Conservation (phyloP, 805 yeast genomes). For the Candida adriatica region DNA sequence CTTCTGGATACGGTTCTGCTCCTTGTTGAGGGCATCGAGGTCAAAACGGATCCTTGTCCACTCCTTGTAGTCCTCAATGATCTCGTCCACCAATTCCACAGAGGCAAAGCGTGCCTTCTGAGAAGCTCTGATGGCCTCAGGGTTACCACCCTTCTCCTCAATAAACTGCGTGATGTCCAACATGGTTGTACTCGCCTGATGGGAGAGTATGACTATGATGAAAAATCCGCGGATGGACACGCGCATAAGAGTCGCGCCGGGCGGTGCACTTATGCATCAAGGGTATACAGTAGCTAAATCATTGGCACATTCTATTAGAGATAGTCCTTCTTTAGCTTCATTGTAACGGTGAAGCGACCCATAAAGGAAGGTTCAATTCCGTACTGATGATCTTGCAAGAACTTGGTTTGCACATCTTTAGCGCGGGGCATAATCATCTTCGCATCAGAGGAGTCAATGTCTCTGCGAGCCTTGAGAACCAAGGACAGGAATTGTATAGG, state of each 20-base stretch:
- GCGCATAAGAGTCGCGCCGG: too few species aligned
- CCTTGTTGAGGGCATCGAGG: conserved; percentile 84
- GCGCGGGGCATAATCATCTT: conserved; percentile 11
- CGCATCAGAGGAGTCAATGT: conserved; percentile 23
- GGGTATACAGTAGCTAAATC: too few species aligned
- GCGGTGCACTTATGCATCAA: too few species aligned
- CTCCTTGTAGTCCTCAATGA: conserved; percentile 80
- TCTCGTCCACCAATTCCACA: conserved; percentile 94
- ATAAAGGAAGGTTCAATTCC: conserved; percentile 9
- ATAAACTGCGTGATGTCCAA: conserved; percentile 88
- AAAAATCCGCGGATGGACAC: too few species aligned
- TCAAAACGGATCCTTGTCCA: conserved; percentile 91
- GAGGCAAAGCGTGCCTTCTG: conserved; percentile 93
- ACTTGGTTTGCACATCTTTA: conserved; percentile 8
- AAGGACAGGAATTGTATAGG: conserved; percentile 65
- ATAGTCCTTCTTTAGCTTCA: conserved; percentile 12
- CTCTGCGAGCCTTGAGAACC: conserved; percentile 42
- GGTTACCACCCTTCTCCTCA: conserved; percentile 96
- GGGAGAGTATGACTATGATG: too few species aligned
- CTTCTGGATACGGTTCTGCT: conserved; percentile 83
- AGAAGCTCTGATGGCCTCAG: conserved; percentile 78
- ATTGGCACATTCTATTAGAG: too few species aligned
- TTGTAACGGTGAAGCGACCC: conserved; percentile 11
- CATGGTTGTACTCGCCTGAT: conserved; percentile 53
- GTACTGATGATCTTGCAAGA: conserved; percentile 6